Percentiles rank a stretch among this genome's conserved stretches.
phyloP scores from a whole-genome alignment of 257 asterid species.

The Cinchona pubescens region DNA sequence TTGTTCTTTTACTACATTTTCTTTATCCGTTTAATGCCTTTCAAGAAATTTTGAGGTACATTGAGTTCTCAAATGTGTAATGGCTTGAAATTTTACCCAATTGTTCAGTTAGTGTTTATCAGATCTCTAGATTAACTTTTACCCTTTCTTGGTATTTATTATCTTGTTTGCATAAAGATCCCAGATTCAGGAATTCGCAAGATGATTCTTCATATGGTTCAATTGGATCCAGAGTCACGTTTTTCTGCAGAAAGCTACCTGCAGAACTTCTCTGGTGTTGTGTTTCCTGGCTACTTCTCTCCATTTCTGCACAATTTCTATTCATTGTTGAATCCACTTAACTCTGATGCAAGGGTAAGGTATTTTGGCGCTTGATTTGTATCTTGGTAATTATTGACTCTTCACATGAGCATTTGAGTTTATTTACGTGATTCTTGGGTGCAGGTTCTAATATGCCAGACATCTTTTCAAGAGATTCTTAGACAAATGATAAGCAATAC shows the following conservation, averaged over 20 bases:
- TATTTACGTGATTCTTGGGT: slow-evolving; percentile 24
- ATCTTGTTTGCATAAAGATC: slow-evolving; percentile 52
- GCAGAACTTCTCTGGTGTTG: slow-evolving; percentile 74
- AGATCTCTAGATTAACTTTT: slow-evolving; percentile 1
- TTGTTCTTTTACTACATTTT: neutral
- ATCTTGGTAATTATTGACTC: slow-evolving; percentile 11
- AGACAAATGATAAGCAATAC: slow-evolving; percentile 77
- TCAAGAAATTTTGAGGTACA: neutral
- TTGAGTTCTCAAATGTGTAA: neutral
- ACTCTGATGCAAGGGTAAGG: slow-evolving; percentile 93
- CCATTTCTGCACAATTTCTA: slow-evolving; percentile 94
- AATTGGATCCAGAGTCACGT: slow-evolving; percentile 84
- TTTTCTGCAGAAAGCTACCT: slow-evolving; percentile 89
- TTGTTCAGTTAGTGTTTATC: neutral
- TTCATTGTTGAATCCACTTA: slow-evolving; percentile 80
- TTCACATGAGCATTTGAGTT: slow-evolving; percentile 14
- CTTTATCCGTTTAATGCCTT: neutral
- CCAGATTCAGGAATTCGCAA: slow-evolving; percentile 96
- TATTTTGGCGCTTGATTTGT: slow-evolving; percentile 14
- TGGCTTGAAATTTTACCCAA: neutral
- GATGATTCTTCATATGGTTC: slow-evolving; percentile 99
- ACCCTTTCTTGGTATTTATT: slow-evolving; percentile 7
- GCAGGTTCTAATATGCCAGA: slow-evolving; percentile 92
- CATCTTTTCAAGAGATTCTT: slow-evolving; percentile 82
- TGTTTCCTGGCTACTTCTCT: slow-evolving; percentile 91